phyloP scores from a whole-genome alignment of 768 basidiomycete species.

The Boletus vermiculosoides region DNA sequence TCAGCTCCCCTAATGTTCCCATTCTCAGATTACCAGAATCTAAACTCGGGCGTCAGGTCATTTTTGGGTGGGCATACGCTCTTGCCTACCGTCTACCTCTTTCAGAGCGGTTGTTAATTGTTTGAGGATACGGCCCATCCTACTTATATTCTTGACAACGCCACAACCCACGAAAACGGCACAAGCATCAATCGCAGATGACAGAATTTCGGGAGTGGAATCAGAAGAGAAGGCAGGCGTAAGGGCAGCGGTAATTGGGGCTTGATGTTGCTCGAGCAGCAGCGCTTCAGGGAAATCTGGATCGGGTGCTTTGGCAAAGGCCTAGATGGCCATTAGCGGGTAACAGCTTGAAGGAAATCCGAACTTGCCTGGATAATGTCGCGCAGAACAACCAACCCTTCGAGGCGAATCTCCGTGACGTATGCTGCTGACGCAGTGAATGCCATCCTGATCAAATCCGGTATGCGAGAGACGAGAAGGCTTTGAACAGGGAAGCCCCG shows the following conservation, averaged over 20 bases:
- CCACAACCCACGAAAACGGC: slow-evolving; percentile 96
- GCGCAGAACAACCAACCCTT: slow-evolving; percentile 83
- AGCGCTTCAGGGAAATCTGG: slow-evolving; percentile 89
- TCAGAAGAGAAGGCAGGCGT: slow-evolving; percentile 96
- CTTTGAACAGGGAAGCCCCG: slow-evolving; percentile 56
- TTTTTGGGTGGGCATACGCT: background rate
- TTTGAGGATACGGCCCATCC: slow-evolving; percentile 95
- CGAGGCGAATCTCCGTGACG: slow-evolving; percentile 91
- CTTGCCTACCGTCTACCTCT: slow-evolving; percentile 74
- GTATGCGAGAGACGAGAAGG: slow-evolving; percentile 79
- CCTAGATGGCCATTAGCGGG: slow-evolving; percentile 43
- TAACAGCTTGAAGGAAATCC: background rate
- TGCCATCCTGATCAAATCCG: slow-evolving; percentile 95
- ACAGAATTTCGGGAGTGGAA: slow-evolving; percentile 92
- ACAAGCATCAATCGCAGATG: slow-evolving; percentile 89
- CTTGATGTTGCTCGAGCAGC: slow-evolving; percentile 95
- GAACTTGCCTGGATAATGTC: slow-evolving; percentile 84
- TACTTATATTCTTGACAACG: slow-evolving; percentile 81
- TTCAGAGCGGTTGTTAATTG: slow-evolving; percentile 84
- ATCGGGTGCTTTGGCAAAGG: slow-evolving; percentile 84
- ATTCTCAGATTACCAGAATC: slow-evolving; percentile 82
- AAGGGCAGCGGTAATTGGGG: slow-evolving; percentile 94
- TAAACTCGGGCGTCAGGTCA: slow-evolving; percentile 33
- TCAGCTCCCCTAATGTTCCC: slow-evolving; percentile 82
- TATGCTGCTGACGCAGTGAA: slow-evolving; percentile 97